Percentiles rank a stretch among this genome's conserved stretches.
Conservation (phyloP, 352 stramenopile species). For the Phytophthora tentaculata region DNA sequence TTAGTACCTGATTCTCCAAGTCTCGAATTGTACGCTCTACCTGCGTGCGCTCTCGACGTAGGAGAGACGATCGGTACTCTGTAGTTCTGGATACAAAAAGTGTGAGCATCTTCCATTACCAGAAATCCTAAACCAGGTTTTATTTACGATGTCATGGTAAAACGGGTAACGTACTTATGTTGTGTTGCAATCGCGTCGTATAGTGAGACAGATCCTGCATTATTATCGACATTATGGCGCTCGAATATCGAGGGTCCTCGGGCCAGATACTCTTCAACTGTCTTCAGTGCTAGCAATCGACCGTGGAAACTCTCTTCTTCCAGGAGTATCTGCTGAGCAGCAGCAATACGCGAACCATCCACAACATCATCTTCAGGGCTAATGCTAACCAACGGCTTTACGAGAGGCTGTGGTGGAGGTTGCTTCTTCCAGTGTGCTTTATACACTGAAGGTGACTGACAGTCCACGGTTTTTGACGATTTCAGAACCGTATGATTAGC, state of each 20-base stretch:
- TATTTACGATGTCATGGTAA: neutral
- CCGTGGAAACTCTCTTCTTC: slow-evolving; percentile 65
- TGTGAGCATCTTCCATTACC: neutral
- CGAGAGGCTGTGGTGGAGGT: slow-evolving; percentile 33
- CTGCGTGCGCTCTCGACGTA: slow-evolving; percentile 25
- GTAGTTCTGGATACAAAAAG: slow-evolving; percentile 6
- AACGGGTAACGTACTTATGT: slow-evolving; percentile 26
- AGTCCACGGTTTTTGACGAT: neutral
- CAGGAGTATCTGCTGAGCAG: slow-evolving; percentile 39
- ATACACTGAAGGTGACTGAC: neutral
- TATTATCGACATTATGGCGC: neutral
- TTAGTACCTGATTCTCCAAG: slow-evolving; percentile 31
- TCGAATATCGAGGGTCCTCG: slow-evolving; percentile 20
- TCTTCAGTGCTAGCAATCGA: slow-evolving; percentile 20
- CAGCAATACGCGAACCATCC: slow-evolving; percentile 43
- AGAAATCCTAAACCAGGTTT: no score
- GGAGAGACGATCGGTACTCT: slow-evolving; percentile 6
- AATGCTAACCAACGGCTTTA: slow-evolving; percentile 56
- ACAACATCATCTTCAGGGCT: slow-evolving; percentile 53
- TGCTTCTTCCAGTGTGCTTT: slow-evolving; percentile 17
- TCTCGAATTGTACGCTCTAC: slow-evolving; percentile 21
- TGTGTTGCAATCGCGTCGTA: slow-evolving; percentile 39
- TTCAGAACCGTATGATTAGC: neutral
- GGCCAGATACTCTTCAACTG: slow-evolving; percentile 18
- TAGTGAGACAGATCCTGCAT: slow-evolving; percentile 12